A percentile compares a stretch with the other conserved stretches of the same genome.
Evolutionary conservation across 2,329 filamentous ascomycete species (phyloP).

Genomic region (Ophiostoma pallidulum): DNA sequence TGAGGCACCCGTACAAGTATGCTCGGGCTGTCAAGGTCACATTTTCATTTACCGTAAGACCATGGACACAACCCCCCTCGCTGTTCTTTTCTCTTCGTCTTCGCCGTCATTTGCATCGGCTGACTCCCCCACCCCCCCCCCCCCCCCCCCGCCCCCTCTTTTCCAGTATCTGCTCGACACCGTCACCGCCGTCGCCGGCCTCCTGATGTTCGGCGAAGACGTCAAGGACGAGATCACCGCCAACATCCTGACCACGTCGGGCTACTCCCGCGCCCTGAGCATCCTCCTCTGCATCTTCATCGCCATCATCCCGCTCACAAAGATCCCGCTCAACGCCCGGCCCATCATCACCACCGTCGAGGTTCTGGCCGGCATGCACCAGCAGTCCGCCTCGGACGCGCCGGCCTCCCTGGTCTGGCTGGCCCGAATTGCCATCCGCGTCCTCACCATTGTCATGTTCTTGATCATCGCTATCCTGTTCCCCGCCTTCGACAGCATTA

Average conservation of each 20-base stretch:
- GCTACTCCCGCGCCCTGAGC: constrained; percentile 66
- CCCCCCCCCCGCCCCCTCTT: background rate
- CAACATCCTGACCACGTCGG: constrained; percentile 67
- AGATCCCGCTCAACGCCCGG: constrained; percentile 82
- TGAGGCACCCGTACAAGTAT: constrained; percentile 74
- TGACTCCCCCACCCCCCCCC: too few species aligned
- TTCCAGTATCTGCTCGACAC: constrained; percentile 66
- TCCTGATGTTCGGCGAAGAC: constrained; percentile 91
- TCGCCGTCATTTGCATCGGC: background rate
- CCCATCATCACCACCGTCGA: constrained; percentile 83
- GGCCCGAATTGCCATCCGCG: constrained; percentile 50
- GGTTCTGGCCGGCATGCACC: constrained; percentile 65
- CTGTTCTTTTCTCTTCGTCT: background rate
- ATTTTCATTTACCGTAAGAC: constrained; percentile 26
- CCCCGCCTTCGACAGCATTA: constrained; percentile 80
- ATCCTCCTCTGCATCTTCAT: constrained; percentile 77
- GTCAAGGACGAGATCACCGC: constrained; percentile 83
- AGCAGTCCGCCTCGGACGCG: constrained; percentile 33
- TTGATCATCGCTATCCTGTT: constrained; percentile 60
- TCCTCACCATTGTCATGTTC: constrained; percentile 61
- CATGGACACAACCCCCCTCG: too few species aligned
- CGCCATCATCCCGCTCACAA: constrained; percentile 87
- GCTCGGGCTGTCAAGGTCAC: constrained; percentile 27
- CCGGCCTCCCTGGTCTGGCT: constrained; percentile 35
- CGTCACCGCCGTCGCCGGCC: constrained; percentile 70